phyloP scores from a whole-genome alignment of 805 yeast genomes.

The Peterozyma xylosa region DNA sequence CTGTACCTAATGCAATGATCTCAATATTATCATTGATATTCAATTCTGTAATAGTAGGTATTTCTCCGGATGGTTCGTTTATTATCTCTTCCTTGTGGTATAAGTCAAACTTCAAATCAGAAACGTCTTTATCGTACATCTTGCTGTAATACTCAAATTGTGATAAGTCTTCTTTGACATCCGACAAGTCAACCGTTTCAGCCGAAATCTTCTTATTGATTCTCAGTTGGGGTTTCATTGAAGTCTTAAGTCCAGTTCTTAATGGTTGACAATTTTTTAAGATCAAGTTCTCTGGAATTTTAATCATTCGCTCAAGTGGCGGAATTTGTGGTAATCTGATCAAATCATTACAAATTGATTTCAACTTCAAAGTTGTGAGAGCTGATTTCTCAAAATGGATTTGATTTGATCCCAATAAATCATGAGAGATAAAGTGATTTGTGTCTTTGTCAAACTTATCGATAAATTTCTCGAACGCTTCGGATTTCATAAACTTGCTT shows the following conservation, averaged over 20 bases:
- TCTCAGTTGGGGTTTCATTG: conserved; percentile 13
- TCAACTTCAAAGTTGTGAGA: conserved; percentile 45
- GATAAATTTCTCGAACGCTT: conserved; percentile 40
- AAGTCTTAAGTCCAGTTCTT: conserved; percentile 19
- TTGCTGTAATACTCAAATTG: conserved; percentile 19
- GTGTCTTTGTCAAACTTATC: conserved; percentile 42
- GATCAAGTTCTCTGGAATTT: conserved; percentile 18
- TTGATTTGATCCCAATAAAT: conserved; percentile 51
- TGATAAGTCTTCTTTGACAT: neutral
- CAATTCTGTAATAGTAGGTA: conserved; percentile 13
- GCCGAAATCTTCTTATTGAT: neutral
- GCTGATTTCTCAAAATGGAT: conserved; percentile 54
- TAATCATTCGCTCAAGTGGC: conserved; percentile 18
- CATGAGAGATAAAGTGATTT: conserved; percentile 70
- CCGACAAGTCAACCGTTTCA: conserved; percentile 2
- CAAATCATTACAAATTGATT: conserved; percentile 35
- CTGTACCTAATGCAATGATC: conserved; percentile 80
- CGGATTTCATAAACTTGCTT: conserved; percentile 32
- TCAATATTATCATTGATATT: conserved; percentile 49
- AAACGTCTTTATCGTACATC: conserved; percentile 21
- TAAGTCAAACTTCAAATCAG: conserved; percentile 19
- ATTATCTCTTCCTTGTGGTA: conserved; percentile 27
- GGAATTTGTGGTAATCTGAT: conserved; percentile 33
- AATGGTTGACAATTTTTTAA: conserved; percentile 17
- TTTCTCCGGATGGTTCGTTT: conserved; percentile 26